Evolutionary conservation across 2,329 filamentous ascomycete genomes (phyloP), one percentile per base, ranked within the genome.

Genomic region (Trichophyton rubrum): DNA sequence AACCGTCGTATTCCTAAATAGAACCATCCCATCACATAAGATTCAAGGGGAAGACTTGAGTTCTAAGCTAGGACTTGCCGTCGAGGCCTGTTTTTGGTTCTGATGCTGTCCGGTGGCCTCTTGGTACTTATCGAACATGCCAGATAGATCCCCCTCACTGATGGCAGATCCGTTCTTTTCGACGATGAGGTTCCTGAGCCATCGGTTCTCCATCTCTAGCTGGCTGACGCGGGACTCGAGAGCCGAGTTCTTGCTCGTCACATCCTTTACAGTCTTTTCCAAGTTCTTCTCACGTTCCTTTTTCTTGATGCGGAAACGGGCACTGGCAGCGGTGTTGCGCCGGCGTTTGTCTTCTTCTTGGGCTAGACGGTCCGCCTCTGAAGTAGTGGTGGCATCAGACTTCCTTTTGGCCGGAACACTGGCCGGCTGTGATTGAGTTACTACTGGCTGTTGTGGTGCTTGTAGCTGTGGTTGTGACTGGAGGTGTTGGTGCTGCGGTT

Each of bases 271-370:
- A 2, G 84, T 86, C 69, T 84, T 85, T 74, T 92, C 89, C 59
- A 95, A 83, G 7, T 88, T 87, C 73, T 91, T 88, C 78, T 95
- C 90, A 58, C 90, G 86, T 76, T 93, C 89, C 83, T 95, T 95
- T 86, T 95, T 95, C 84, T 95, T 95, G 71, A 93, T 85, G 62
- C 90, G 87, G 81, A 95, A 95, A 57, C 90, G 87, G 17, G 90
- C 90, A 66, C 86, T 90, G 60, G 90, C 90, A 35, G 90, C 90
- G 1, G 90, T 95, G 76, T 95, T 95, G 65, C 90, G 85, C 62
- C 89, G 85, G 57, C 90, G 86, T 77, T 95, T 95, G 72, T 95
- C 90, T 74, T 95, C 90, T 73, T 95, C 90, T 22, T 89, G 89
- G 11, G 87, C 87, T 4, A 85, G 66, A 43, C 88, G 85, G 11